Conservation (phyloP, 2,329 filamentous ascomycete species). For the Diaporthe eres region DNA sequence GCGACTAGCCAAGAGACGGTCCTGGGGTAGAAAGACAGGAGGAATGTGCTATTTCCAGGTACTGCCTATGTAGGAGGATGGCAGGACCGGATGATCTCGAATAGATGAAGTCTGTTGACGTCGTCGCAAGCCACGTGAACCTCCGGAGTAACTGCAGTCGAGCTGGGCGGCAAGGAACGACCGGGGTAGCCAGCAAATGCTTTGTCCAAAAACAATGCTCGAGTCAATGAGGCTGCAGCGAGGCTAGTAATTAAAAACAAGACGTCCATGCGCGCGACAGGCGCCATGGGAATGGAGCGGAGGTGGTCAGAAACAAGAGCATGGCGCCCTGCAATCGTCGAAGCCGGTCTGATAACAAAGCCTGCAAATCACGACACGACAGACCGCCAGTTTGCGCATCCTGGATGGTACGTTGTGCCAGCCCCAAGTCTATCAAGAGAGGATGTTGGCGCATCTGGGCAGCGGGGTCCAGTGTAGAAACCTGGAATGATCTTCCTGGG, state of each 20-base stretch:
- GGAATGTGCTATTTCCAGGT: conserved; percentile 29
- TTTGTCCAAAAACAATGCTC: conserved; percentile 10
- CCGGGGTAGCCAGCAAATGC: not conserved
- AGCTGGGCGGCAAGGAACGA: not conserved
- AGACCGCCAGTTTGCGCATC: conserved; percentile 23
- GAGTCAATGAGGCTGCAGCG: not conserved
- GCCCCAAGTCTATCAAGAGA: not conserved
- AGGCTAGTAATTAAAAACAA: not conserved
- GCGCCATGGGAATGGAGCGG: not conserved
- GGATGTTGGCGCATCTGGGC: not conserved
- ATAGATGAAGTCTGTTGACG: conserved; percentile 20
- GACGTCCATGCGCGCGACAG: not conserved
- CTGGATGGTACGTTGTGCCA: conserved; percentile 7
- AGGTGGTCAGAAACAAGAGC: conserved; percentile 14
- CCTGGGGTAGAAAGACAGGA: not conserved
- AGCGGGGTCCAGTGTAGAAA: not conserved
- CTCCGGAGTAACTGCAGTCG: not conserved
- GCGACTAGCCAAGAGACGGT: not conserved
- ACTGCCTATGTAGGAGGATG: not conserved
- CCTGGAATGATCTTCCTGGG: conserved; percentile 7
- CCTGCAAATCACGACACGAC: not conserved
- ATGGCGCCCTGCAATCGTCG: not conserved
- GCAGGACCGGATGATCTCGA: not conserved
- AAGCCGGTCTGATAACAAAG: not conserved
- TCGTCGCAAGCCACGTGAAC: conserved; percentile 12